Conservation (phyloP, 768 basidiomycete genomes). For the Melanogaster broomeanus region DNA sequence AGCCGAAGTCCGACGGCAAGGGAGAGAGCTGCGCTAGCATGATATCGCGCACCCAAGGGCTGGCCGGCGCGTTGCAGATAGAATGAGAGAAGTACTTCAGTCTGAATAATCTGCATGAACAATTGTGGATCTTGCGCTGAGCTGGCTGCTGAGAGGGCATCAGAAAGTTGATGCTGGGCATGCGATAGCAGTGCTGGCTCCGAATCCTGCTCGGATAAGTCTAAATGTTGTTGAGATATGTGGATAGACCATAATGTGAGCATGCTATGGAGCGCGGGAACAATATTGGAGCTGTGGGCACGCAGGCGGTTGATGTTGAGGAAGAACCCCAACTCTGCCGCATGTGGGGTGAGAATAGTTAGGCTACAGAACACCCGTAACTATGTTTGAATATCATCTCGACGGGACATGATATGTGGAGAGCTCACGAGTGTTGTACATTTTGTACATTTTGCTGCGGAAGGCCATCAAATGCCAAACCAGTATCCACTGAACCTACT, state of each 20-base stretch:
- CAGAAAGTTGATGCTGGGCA: slow-evolving; percentile 47
- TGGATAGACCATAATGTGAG: slow-evolving; percentile 57
- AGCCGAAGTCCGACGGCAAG: slow-evolving; percentile 49
- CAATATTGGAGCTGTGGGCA: slow-evolving; percentile 39
- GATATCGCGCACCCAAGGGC: slow-evolving; percentile 61
- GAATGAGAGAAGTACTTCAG: slow-evolving; percentile 63
- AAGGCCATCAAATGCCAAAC: slow-evolving; percentile 28
- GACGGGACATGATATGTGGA: not conserved
- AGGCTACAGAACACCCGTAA: slow-evolving; percentile 12
- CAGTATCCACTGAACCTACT: not conserved
- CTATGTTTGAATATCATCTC: not conserved
- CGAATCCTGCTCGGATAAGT: slow-evolving; percentile 33
- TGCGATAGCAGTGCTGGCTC: slow-evolving; percentile 48
- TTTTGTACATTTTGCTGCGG: slow-evolving; percentile 34
- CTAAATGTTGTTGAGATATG: slow-evolving; percentile 35
- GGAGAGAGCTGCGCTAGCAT: slow-evolving; percentile 47
- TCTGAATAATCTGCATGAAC: slow-evolving; percentile 57
- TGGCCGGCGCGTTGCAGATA: slow-evolving; percentile 65
- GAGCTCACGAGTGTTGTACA: slow-evolving; percentile 35
- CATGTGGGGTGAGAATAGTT: slow-evolving; percentile 51
- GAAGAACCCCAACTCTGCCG: slow-evolving; percentile 66
- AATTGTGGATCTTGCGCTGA: slow-evolving; percentile 33
- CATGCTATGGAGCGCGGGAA: slow-evolving; percentile 49
- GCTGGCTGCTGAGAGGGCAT: slow-evolving; percentile 42
- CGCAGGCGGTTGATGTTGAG: slow-evolving; percentile 53